Conservation (phyloP, 257 asterid species). For the Misopates orontium region DNA sequence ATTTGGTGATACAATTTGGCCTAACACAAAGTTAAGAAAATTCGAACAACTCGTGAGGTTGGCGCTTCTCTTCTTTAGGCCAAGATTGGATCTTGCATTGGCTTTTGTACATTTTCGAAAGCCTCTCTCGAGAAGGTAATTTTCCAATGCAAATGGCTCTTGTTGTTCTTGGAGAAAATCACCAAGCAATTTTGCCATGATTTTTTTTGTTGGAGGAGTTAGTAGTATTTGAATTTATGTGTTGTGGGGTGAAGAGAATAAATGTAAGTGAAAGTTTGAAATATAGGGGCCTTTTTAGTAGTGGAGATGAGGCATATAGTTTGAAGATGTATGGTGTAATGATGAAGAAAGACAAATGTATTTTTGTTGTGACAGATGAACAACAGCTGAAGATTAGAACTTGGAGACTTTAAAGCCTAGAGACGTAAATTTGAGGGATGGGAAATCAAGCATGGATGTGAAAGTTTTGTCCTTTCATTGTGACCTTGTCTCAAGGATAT, state of each 20-base stretch:
- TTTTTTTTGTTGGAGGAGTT: neutral
- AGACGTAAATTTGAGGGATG: constrained; percentile 35
- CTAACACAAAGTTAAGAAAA: constrained; percentile 37
- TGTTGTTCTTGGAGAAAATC: constrained; percentile 73
- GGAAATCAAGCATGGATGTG: constrained; percentile 22
- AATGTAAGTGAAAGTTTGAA: neutral
- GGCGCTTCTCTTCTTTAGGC: constrained; percentile 33
- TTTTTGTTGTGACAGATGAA: constrained; percentile 22
- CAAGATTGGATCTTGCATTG: constrained; percentile 5
- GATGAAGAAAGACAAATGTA: constrained; percentile 23
- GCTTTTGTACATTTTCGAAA: constrained; percentile 1
- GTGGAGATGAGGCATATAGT: constrained; percentile 29
- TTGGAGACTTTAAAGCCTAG: constrained; percentile 35
- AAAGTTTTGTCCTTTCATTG: constrained; percentile 14
- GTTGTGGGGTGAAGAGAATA: constrained; percentile 25
- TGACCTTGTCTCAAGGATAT: no score
- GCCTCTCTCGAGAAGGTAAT: constrained; percentile 58
- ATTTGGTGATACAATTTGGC: constrained; percentile 27
- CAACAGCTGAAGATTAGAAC: constrained; percentile 20
- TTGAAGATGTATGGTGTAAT: constrained; percentile 24
- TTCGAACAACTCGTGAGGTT: constrained; percentile 45
- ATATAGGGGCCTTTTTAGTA: constrained; percentile 3
- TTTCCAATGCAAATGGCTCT: constrained; percentile 67
- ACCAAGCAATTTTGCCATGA: constrained; percentile 45
- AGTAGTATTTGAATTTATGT: constrained; percentile 1